Evolutionary conservation across 2,329 filamentous ascomycete species (phyloP), one percentile per base, ranked within the genome.

Genomic region (Ophiostoma sp.): DNA sequence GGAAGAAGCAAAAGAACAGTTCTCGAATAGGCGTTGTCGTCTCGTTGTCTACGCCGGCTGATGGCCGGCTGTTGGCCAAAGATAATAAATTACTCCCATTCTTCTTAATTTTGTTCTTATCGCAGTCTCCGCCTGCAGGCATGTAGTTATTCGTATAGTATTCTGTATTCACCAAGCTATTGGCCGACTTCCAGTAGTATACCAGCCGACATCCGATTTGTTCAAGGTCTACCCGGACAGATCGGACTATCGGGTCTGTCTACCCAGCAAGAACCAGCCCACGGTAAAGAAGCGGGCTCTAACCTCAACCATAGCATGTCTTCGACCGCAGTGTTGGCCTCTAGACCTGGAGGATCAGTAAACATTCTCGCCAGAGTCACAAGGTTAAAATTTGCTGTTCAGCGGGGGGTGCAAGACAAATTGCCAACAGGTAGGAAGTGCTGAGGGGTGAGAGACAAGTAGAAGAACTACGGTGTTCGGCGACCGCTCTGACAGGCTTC

Each of bases 391-490:
- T 33, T 62, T 33, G 57, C 57, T 15, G 57, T 20, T 17, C 52
- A 11, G 57, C 27, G 57, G 57, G 27, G 57, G 27, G n/a, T 17
- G 57, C 57, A 11, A 62, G 57, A 33, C 52, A 62, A 17, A 62
- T 62, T 35, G 57, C 57, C 15, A 17, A 62, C 15, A 7, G 54
- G 54, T 60, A 60, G 54, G 54, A 62, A 33, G 17, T 62, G 57
- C 4, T 33, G 27, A 27, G 15, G 27, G 54, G 23, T 6, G 27
- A 33, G 57, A 17, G 57, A 7, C 27, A 62, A 62, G 57, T 62
- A 62, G 57, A 62, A 62, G 27, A 62, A 62, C 27, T 33, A 62
- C 27, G 15, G 23, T 57, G n/a, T 57, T 23, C 52, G 52, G 52
- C n/a, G 52, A 23, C n/a, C 52, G 27, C 11, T 23, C 27, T 23